Evolutionary conservation across 805 yeast species (phyloP).

Genomic region (Hanseniaspora valbyensis): DNA sequence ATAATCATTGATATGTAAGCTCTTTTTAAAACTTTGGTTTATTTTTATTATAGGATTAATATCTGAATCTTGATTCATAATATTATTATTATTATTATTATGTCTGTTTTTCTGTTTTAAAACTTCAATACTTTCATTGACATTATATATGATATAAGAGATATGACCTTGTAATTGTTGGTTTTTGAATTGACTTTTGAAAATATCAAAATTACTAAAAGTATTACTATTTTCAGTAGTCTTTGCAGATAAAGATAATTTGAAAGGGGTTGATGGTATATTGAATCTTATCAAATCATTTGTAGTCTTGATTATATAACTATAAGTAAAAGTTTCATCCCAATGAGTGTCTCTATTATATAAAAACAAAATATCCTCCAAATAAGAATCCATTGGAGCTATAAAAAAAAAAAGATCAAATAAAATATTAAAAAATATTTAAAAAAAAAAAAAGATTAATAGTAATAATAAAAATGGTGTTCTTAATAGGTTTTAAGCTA

Average conservation of each 20-base stretch:
- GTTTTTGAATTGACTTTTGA: background rate
- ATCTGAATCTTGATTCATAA: no score
- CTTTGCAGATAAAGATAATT: conserved; percentile 8
- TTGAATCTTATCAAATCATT: conserved; percentile 17
- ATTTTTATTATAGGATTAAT: background rate
- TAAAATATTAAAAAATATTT: no score
- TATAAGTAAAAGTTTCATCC: conserved; percentile 13
- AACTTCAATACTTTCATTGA: background rate
- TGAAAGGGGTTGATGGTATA: conserved; percentile 5
- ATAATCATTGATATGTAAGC: background rate
- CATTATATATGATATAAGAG: conserved; percentile 5
- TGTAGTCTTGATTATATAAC: conserved; percentile 11
- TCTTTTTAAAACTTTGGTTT: conserved; percentile 1
- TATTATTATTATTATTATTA: no score
- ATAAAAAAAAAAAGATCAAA: background rate
- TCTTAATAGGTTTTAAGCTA: no score
- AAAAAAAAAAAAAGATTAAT: no score
- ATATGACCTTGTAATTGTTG: conserved; percentile 2
- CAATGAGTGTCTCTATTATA: conserved; percentile 13
- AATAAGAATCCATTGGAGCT: background rate
- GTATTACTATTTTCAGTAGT: background rate
- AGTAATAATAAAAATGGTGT: no score
- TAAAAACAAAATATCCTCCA: conserved; percentile 3
- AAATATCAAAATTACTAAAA: conserved; percentile 9
- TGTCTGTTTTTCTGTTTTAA: background rate